Conservation (phyloP, 352 stramenopile species). For the Phytophthora ramorum region DNA sequence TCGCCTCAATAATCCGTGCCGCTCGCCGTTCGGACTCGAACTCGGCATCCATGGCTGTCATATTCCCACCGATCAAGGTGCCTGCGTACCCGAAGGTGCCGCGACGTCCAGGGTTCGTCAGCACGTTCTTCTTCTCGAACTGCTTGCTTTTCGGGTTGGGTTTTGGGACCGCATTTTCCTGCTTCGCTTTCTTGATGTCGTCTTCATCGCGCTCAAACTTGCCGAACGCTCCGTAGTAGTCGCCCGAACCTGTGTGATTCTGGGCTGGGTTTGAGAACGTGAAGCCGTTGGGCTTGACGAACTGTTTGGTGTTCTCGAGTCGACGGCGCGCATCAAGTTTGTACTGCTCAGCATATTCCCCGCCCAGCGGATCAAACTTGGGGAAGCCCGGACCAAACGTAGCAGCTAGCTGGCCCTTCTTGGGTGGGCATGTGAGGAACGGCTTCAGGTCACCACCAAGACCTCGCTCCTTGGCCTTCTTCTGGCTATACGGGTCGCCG, state of each 20-base stretch:
- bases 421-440: constrained; percentile 77
- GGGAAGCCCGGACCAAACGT: constrained; percentile 69
- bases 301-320: constrained; percentile 77
- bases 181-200: constrained; percentile 55
- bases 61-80: constrained; percentile 66
- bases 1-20: constrained; percentile 39
- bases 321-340: constrained; percentile 71
- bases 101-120: constrained; percentile 68
- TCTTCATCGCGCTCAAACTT: constrained; percentile 74
- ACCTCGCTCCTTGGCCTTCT: constrained; percentile 57
- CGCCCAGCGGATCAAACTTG: constrained; percentile 69
- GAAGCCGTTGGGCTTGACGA: constrained; percentile 76
- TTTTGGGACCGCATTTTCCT: constrained; percentile 44
- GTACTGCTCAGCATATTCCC: constrained; percentile 75
- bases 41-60: constrained; percentile 60
- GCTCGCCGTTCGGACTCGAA: constrained; percentile 60
- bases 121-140: constrained; percentile 75
- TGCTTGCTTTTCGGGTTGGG: constrained; percentile 68
- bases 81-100: constrained; percentile 79
- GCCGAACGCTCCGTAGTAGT: constrained; percentile 78
- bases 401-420: constrained; percentile 62
- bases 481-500: constrained; percentile 63
- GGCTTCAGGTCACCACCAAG: constrained; percentile 67
- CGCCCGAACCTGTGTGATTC: constrained; percentile 64
- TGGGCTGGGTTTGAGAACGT: constrained; percentile 66